phyloP scores from a whole-genome alignment of 495 filamentous ascomycete species.

The Tuber microsphaerosporum region DNA sequence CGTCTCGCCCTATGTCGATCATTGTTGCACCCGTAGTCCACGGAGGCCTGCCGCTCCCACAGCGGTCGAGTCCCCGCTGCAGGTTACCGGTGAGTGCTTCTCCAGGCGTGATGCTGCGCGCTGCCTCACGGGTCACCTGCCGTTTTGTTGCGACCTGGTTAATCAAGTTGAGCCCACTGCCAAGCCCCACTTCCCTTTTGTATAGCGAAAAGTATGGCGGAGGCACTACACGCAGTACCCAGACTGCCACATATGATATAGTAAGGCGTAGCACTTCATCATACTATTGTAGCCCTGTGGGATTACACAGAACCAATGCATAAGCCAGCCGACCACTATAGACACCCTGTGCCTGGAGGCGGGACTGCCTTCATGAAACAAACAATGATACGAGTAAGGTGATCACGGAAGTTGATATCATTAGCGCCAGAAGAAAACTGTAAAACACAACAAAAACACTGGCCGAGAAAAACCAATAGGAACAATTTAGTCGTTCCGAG shows the following conservation, averaged over 20 bases:
- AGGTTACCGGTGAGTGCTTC: no score
- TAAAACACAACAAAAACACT: background rate
- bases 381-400: background rate
- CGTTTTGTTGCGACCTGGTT: background rate
- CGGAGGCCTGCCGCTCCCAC: background rate
- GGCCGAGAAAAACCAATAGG: background rate
- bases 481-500: background rate
- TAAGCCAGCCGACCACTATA: background rate
- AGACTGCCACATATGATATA: background rate
- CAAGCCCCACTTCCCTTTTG: background rate
- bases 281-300: background rate
- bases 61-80: background rate
- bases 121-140: background rate
- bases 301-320: background rate
- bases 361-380: background rate
- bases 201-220: no score
- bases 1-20: background rate
- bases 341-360: background rate
- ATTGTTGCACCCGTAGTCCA: background rate
- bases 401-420: background rate
- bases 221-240: background rate
- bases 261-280: background rate
- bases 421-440: background rate
- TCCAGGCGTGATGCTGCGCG: no score
- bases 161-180: background rate